Evolutionary conservation across 768 basidiomycete genomes (phyloP), one percentile per base, ranked within the genome.

Genomic region (Trametes elegans): DNA sequence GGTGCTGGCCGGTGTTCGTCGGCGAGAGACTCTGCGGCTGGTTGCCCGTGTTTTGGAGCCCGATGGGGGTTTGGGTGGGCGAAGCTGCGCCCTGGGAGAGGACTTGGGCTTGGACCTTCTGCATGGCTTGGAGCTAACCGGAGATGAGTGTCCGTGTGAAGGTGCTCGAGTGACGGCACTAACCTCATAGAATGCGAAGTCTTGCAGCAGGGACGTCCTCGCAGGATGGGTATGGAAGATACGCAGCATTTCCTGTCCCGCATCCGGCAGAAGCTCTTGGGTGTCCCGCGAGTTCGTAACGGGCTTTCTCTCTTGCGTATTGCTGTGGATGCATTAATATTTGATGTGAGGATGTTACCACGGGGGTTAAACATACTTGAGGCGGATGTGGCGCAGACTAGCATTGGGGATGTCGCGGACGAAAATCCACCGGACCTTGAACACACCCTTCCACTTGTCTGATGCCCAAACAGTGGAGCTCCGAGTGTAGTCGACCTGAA

Each of bases 401-500:
- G 90, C 82, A 65, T 95, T 95, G 23, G 93, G 93, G 45, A 93
- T 93, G 67, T 98, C 96, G 53, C 93, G 86, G 53, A 99, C 94
- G 68, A 93, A 98, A 59, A 98, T 86, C 97, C 97, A 98, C 53
- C 88, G 82, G 23, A 99, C 93, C 74, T 95, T 96, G 78, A 99
- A 97, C 48, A 98, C 93, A 21, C 97, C 97, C 71, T 99, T 98
- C 97, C 97, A 99, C 70, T 99, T 99, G 73, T 98, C 95, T 29
- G 95, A 95, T 1, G 95, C 95, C 97, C 97, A 99, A 18, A 99
- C 97, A 1, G 89, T 98, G 58, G 91, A 94, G 68, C 92, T 93
- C 55, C 88, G 82, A 5, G 90, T 88, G 70, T 98, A 95, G 69
- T 98, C 96, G 32, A 98, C 90, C 80, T 87, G 53, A 39, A 58